Evolutionary conservation across 768 basidiomycete species (phyloP).

Genomic region (Albatrellus ellisii): DNA sequence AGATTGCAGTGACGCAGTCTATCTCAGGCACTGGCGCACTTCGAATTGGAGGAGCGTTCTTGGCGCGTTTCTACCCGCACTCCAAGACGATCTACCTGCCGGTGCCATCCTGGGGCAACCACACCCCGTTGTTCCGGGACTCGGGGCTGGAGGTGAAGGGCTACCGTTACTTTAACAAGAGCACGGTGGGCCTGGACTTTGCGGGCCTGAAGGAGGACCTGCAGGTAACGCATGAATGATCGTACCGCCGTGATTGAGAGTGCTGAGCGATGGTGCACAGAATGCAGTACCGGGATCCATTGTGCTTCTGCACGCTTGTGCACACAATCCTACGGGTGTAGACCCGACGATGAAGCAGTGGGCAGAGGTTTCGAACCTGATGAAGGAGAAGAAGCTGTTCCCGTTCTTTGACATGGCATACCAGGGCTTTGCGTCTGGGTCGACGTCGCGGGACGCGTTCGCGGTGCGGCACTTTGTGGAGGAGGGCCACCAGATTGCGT

Average conservation of each 20-base stretch:
- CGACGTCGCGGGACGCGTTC: conserved; percentile 82
- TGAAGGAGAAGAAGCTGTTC: conserved; percentile 85
- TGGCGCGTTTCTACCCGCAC: conserved; percentile 80
- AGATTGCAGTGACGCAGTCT: conserved; percentile 84
- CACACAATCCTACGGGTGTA: conserved; percentile 97
- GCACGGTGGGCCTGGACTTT: conserved; percentile 86
- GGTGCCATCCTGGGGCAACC: conserved; percentile 94
- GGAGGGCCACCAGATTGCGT: conserved; percentile 80
- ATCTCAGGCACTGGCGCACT: conserved; percentile 98
- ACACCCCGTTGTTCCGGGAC: conserved; percentile 86
- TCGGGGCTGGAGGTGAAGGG: conserved; percentile 86
- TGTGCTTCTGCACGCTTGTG: conserved; percentile 91
- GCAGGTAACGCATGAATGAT: conserved; percentile 33
- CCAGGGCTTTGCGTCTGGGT: conserved; percentile 96
- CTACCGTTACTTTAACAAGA: conserved; percentile 92
- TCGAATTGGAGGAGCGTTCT: conserved; percentile 87
- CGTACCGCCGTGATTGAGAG: neutral
- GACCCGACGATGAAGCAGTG: conserved; percentile 93
- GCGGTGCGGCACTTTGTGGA: conserved; percentile 90
- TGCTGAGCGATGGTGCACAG: neutral
- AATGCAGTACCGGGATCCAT: conserved; percentile 54
- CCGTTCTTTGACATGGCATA: conserved; percentile 99
- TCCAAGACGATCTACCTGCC: conserved; percentile 86
- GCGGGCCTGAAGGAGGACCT: conserved; percentile 82
- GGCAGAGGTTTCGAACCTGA: conserved; percentile 76